Evolutionary conservation across 2,329 filamentous ascomycete species (phyloP).

Genomic region (Trichophyton rubrum): DNA sequence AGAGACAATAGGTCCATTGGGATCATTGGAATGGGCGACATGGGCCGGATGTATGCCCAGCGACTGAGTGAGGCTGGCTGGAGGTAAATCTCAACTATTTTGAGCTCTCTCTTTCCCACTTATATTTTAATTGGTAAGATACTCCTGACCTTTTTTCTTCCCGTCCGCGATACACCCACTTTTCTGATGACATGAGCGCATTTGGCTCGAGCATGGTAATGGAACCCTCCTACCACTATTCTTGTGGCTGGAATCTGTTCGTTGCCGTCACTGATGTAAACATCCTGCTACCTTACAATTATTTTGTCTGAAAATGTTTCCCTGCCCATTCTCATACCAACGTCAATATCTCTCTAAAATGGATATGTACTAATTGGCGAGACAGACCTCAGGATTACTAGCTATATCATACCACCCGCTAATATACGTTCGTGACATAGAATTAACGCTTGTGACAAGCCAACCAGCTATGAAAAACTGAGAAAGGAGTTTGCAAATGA

Average conservation of each 20-base stretch:
- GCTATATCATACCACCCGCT: not conserved
- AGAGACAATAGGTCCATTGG: constrained; percentile 62
- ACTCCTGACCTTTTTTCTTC: constrained; percentile 12
- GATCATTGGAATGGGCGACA: constrained; percentile 97
- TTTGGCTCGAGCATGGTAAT: constrained; percentile 98
- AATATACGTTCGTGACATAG: constrained; percentile 37
- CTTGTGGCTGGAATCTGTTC: constrained; percentile 50
- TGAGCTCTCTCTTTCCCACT: not conserved
- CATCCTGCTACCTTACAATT: constrained; percentile 88
- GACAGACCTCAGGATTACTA: not conserved
- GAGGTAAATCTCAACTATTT: constrained; percentile 55
- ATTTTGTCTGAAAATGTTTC: constrained; percentile 60
- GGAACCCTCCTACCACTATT: constrained; percentile 55
- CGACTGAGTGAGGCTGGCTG: constrained; percentile 82
- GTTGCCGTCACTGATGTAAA: constrained; percentile 92
- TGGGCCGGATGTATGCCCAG: constrained; percentile 97
- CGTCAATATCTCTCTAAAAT: not conserved
- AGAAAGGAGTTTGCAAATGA: constrained; percentile 69
- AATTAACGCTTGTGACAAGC: constrained; percentile 86
- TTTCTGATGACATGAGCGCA: constrained; percentile 99
- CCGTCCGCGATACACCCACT: not conserved
- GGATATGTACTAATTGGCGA: constrained; percentile 4
- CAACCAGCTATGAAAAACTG: constrained; percentile 74
- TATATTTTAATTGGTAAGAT: constrained; percentile 8
- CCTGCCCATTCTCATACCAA: constrained; percentile 18